A percentile compares a stretch with the other conserved stretches of the same genome.
Conservation (phyloP, 306 rosid species). For the Vicia faba region DNA sequence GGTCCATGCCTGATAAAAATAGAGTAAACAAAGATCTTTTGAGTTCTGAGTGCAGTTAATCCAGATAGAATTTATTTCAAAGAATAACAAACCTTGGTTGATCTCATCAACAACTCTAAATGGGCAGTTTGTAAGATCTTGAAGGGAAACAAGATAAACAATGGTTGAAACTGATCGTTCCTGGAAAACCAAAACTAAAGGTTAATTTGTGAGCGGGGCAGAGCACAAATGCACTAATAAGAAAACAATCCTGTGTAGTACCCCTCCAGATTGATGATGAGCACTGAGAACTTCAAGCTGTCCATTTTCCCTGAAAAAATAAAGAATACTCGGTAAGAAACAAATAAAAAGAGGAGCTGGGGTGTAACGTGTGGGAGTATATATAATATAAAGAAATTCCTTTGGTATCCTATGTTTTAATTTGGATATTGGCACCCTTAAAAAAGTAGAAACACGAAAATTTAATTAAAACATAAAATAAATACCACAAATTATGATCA, state of each 20-base stretch:
- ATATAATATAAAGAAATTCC: neutral
- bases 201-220: constrained; percentile 5
- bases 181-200: constrained; percentile 44
- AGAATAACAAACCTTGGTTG: constrained; percentile 74
- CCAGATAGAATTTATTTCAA: constrained; percentile 25
- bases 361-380: constrained; percentile 5
- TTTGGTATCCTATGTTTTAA: neutral
- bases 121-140: constrained; percentile 95
- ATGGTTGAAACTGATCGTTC: constrained; percentile 96
- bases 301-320: constrained; percentile 67
- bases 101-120: constrained; percentile 98
- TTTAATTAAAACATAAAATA: constrained; percentile 1
- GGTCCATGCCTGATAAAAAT: constrained; percentile 84
- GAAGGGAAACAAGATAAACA: constrained; percentile 95
- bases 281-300: constrained; percentile 86
- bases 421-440: neutral
- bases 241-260: constrained; percentile 40
- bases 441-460: neutral
- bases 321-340: constrained; percentile 30
- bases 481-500: neutral
- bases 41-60: constrained; percentile 21
- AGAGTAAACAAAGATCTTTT: constrained; percentile 25
- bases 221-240: constrained; percentile 31
- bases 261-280: constrained; percentile 99
- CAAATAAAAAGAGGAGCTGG: constrained; percentile 3